Conservation (phyloP, 2,329 filamentous ascomycete genomes). For the Pseudocercospora pini-densiflorae region DNA sequence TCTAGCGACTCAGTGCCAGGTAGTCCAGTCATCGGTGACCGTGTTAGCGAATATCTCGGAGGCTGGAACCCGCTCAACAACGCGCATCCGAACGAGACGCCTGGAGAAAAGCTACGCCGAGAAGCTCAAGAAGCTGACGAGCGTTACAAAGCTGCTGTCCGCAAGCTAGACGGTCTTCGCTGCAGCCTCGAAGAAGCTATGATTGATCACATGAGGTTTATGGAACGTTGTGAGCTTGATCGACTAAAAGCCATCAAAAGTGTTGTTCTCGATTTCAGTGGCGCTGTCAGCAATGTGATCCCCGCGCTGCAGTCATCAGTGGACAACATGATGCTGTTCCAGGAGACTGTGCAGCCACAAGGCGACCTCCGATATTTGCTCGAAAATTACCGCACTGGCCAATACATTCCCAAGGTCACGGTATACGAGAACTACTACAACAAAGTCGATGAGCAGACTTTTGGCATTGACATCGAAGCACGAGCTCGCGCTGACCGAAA, state of each 20-base stretch:
- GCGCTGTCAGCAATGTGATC: constrained; percentile 96
- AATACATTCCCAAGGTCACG: constrained; percentile 85
- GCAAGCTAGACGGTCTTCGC: constrained; percentile 84
- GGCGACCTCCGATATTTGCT: constrained; percentile 91
- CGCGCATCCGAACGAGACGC: constrained; percentile 90
- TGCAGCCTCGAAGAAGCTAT: constrained; percentile 97
- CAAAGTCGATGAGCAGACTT: constrained; percentile 95
- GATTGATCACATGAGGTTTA: constrained; percentile 87
- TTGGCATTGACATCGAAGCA: constrained; percentile 96
- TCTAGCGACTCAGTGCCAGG: constrained; percentile 52
- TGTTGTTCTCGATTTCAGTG: constrained; percentile 95
- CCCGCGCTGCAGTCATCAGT: constrained; percentile 94
- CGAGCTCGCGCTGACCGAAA: constrained; percentile 92
- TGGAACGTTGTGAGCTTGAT: constrained; percentile 96
- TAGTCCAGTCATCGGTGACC: constrained; percentile 79
- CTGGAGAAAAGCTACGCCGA: constrained; percentile 79
- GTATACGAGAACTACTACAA: constrained; percentile 99
- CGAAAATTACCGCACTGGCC: constrained; percentile 95
- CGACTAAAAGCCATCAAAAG: constrained; percentile 97
- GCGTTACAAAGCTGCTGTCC: constrained; percentile 85
- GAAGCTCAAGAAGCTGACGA: constrained; percentile 92
- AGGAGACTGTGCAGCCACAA: constrained; percentile 94
- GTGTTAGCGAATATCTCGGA: constrained; percentile 76
- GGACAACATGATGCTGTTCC: constrained; percentile 98
- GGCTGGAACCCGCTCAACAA: constrained; percentile 95